phyloP scores from a whole-genome alignment of 345 rosid species.

The Populus simonii region DNA sequence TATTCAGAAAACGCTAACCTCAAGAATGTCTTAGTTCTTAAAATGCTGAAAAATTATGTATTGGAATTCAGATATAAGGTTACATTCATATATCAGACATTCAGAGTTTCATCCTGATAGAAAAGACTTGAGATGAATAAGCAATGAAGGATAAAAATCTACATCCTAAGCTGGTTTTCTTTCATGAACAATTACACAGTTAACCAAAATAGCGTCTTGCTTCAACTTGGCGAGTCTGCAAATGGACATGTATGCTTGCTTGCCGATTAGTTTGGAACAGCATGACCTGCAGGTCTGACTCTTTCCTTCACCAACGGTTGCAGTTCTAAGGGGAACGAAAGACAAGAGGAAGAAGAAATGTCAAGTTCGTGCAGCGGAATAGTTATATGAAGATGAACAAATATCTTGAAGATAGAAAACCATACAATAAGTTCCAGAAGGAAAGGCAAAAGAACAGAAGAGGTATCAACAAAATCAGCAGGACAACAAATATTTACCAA shows the following conservation, averaged over 20 bases:
- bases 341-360: not conserved
- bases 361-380: not conserved
- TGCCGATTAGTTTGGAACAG: not conserved
- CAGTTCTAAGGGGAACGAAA: conserved; percentile 26
- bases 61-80: not conserved
- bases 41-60: not conserved
- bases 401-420: not conserved
- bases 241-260: not conserved
- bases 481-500: no score
- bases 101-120: not conserved
- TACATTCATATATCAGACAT: not conserved
- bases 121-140: not conserved
- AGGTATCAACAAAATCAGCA: no score
- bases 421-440: not conserved
- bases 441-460: no score
- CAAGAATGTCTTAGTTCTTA: not conserved
- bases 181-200: not conserved
- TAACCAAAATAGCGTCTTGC: not conserved
- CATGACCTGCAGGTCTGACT: conserved; percentile 11
- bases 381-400: not conserved
- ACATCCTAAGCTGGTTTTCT: not conserved
- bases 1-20: not conserved
- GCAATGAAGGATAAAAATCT: not conserved
- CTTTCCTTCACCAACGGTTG: conserved; percentile 32
- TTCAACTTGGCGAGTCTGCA: not conserved